These are phyloP conservation scores for Diaporthe caulivora DNA, from an alignment of 2,329 filamentous ascomycete species.

Conservation along the genomic window DNA sequence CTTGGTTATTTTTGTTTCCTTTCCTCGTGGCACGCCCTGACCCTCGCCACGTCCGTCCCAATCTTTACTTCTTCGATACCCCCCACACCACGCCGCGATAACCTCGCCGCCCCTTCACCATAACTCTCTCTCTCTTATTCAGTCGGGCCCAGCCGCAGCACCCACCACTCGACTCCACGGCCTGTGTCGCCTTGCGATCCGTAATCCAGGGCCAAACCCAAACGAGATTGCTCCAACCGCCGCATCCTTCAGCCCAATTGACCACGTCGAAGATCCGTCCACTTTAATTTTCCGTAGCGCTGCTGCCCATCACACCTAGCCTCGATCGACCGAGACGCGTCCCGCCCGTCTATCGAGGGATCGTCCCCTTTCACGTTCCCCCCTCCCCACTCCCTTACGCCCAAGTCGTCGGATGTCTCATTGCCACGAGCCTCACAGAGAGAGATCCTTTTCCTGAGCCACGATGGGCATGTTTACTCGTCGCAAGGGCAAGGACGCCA, in stretches of 20 bases:
- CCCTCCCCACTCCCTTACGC: not conserved
- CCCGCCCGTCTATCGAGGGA: constrained; percentile 35
- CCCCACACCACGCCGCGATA: constrained; percentile 27
- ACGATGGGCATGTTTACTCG: constrained; percentile 66
- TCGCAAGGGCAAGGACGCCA: constrained; percentile 80
- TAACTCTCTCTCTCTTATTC: not conserved
- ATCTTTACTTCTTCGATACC: constrained; percentile 28
- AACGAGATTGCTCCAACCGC: constrained; percentile 19
- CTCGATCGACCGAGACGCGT: constrained; percentile 26
- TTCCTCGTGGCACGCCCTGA: not conserved
- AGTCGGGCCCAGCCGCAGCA: not conserved
- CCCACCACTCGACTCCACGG: constrained; percentile 1
- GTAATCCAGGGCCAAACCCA: constrained; percentile 25
- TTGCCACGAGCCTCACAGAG: constrained; percentile 28
- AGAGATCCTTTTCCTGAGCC: constrained; percentile 19
- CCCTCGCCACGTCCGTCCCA: constrained; percentile 24
- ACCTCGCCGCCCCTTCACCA: constrained; percentile 26
- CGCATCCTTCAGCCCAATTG: constrained; percentile 14
- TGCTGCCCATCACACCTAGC: constrained; percentile 6
- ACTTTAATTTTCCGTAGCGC: constrained; percentile 27
- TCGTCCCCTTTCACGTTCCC: constrained; percentile 32
- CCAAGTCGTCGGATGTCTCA: constrained; percentile 38
- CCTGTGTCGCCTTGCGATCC: constrained; percentile 15
- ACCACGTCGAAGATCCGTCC: constrained; percentile 21
- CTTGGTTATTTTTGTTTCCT: constrained; percentile 19